Percentiles rank a stretch among this genome's conserved stretches.
These are phyloP conservation scores for Kuraishia capsulata DNA, from an alignment of 805 yeast genomes.

Conservation along the genomic window DNA sequence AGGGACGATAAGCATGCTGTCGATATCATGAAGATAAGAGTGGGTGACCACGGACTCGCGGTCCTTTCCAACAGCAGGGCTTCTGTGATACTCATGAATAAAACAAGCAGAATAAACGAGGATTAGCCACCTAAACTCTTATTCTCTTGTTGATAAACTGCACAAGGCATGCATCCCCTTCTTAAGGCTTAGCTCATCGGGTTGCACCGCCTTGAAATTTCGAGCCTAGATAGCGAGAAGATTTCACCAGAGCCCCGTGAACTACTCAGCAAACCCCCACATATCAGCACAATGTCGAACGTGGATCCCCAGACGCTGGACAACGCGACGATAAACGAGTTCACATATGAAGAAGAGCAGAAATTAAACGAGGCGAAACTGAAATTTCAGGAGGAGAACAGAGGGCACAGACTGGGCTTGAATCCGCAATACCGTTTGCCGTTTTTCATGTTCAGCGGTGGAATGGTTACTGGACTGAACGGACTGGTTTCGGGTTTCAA, in stretches of 20 bases:
- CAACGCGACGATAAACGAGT: slow-evolving; percentile 2
- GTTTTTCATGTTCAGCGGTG: slow-evolving; percentile 27
- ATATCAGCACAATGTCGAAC: neutral
- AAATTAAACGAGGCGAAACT: neutral
- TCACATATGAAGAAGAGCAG: neutral
- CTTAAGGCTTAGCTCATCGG: too few species aligned
- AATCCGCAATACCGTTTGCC: slow-evolving; percentile 36
- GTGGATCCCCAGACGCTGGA: slow-evolving; percentile 1
- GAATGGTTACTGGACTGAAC: slow-evolving; percentile 34
- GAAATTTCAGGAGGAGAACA: slow-evolving; percentile 3
- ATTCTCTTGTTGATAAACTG: neutral
- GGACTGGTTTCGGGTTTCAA: slow-evolving; percentile 59
- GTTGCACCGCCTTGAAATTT: too few species aligned
- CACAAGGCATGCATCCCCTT: too few species aligned
- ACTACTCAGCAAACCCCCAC: too few species aligned
- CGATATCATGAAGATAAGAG: slow-evolving; percentile 33
- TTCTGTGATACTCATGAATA: neutral
- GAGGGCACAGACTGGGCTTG: slow-evolving; percentile 36
- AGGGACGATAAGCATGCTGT: slow-evolving; percentile 71
- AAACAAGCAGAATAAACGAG: neutral
- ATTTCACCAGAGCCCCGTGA: too few species aligned
- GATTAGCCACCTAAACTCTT: neutral
- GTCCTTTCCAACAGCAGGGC: neutral
- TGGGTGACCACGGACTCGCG: slow-evolving; percentile 15
- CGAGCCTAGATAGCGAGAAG: too few species aligned